A percentile compares a stretch with the other conserved stretches of the same genome.
Conservation (phyloP, 2,329 filamentous ascomycete species). For the Neofusicoccum kwambonambiense region DNA sequence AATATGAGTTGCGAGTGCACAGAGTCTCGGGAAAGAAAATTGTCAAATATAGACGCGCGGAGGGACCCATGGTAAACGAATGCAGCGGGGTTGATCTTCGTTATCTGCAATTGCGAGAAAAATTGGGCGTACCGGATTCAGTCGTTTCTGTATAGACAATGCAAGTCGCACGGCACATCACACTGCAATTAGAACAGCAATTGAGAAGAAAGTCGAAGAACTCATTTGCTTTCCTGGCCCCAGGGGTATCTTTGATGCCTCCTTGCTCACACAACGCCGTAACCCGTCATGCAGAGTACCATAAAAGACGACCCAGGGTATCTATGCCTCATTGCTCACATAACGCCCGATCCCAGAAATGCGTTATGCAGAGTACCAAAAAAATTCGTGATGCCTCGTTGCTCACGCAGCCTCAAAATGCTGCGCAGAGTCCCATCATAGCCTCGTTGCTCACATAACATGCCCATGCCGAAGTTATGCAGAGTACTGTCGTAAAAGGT, state of each 20-base stretch:
- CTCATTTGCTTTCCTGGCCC: not conserved
- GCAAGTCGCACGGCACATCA: not conserved
- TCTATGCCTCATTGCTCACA: slow-evolving; percentile 19
- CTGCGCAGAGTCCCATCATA: slow-evolving; percentile 13
- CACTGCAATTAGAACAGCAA: not conserved
- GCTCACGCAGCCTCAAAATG: slow-evolving; percentile 5
- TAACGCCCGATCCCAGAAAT: slow-evolving; percentile 16
- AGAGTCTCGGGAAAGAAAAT: too few relatives aligned
- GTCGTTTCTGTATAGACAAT: too few relatives aligned
- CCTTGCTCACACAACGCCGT: slow-evolving; percentile 13
- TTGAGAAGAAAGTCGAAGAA: not conserved
- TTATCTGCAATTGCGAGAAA: too few relatives aligned
- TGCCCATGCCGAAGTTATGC: not conserved
- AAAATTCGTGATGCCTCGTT: slow-evolving; percentile 14
- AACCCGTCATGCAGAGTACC: slow-evolving; percentile 14
- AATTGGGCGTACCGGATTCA: too few relatives aligned
- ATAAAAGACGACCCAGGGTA: slow-evolving; percentile 6
- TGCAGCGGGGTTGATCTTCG: too few relatives aligned
- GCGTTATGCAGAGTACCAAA: slow-evolving; percentile 18
- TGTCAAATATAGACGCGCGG: too few relatives aligned
- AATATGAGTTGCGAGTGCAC: too few relatives aligned
- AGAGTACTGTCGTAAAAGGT: slow-evolving; percentile 14
- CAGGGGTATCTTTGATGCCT: slow-evolving; percentile 10
- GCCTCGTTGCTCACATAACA: slow-evolving; percentile 17
- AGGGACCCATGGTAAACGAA: too few relatives aligned